Percentiles rank a stretch among this genome's conserved stretches.
phyloP scores from a whole-genome alignment of 2,329 filamentous ascomycete genomes.

The Aspergillus sclerotialis region DNA sequence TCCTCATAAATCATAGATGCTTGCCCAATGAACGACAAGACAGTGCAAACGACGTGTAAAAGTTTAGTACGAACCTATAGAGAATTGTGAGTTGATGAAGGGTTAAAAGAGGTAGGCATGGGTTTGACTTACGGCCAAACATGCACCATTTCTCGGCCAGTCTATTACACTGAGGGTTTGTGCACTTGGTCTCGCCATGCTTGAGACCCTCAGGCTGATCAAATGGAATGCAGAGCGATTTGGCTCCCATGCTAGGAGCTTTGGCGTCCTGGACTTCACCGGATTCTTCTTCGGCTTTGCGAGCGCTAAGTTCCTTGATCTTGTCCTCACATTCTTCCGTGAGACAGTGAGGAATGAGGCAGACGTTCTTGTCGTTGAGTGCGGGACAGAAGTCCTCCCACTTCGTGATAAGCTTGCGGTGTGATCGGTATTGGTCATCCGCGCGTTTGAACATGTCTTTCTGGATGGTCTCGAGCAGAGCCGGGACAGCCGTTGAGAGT shows the following conservation, averaged over 20 bases:
- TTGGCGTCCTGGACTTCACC: constrained; percentile 68
- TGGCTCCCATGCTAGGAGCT: constrained; percentile 68
- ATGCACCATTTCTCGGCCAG: constrained; percentile 82
- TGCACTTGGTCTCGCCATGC: constrained; percentile 78
- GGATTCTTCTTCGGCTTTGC: constrained; percentile 52
- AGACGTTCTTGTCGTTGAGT: constrained; percentile 85
- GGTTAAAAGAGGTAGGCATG: not conserved
- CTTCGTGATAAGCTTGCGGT: constrained; percentile 72
- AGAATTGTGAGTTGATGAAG: constrained; percentile 5
- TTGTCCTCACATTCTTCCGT: constrained; percentile 81
- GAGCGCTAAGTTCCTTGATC: constrained; percentile 86
- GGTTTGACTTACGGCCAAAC: constrained; percentile 72
- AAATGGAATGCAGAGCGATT: constrained; percentile 71
- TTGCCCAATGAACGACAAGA: not conserved
- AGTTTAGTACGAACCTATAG: constrained; percentile 23
- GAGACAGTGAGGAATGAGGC: constrained; percentile 85
- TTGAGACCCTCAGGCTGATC: constrained; percentile 78
- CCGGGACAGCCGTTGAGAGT: constrained; percentile 65
- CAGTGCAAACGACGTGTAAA: not conserved
- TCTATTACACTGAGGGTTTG: constrained; percentile 76
- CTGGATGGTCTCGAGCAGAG: constrained; percentile 85
- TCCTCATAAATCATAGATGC: not conserved
- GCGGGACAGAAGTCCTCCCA: constrained; percentile 91
- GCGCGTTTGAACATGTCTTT: constrained; percentile 72
- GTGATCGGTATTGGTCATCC: constrained; percentile 67